Percentiles rank a stretch among this genome's conserved stretches.
Evolutionary conservation across 345 rosid species (phyloP).

Genomic region (Boechera retrofracta): DNA sequence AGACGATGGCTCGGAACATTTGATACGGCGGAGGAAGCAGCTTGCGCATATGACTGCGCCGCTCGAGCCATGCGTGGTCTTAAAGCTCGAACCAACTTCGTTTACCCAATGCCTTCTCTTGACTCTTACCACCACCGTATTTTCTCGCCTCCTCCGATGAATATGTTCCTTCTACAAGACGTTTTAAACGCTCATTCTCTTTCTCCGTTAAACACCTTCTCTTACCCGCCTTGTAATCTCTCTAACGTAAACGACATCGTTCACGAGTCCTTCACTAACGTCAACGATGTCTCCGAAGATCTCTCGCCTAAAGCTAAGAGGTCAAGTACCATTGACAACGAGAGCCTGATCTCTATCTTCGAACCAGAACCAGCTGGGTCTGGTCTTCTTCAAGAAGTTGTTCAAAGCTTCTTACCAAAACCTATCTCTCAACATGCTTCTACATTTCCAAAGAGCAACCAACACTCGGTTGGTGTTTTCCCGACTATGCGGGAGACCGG

Average conservation of each 20-base stretch:
- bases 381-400: slow-evolving; percentile 83
- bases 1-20: slow-evolving; percentile 96
- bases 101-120: slow-evolving; percentile 57
- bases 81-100: slow-evolving; percentile 93
- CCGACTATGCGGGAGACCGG: slow-evolving; percentile 20
- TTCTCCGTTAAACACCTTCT: slow-evolving; percentile 12
- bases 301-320: slow-evolving; percentile 43
- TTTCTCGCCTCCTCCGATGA: slow-evolving; percentile 50
- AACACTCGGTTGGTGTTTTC: slow-evolving; percentile 16
- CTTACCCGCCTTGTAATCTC: slow-evolving; percentile 23
- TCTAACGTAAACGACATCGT: slow-evolving; percentile 33
- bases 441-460: slow-evolving; percentile 27
- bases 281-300: slow-evolving; percentile 29
- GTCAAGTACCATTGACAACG: slow-evolving; percentile 36
- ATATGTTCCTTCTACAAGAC: slow-evolving; percentile 72
- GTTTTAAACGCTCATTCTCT: slow-evolving; percentile 49
- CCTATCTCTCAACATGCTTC: slow-evolving; percentile 33
- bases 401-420: slow-evolving; percentile 68
- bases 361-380: slow-evolving; percentile 69
- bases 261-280: slow-evolving; percentile 25
- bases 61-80: slow-evolving; percentile 94
- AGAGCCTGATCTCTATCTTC: slow-evolving; percentile 50
- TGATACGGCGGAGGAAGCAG: slow-evolving; percentile 98
- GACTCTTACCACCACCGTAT: slow-evolving; percentile 42
- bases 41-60: slow-evolving; percentile 91